Base-by-base conservation (phyloP, 2,329 filamentous ascomycete species). In the Incumbomyces delicatus region DNA sequence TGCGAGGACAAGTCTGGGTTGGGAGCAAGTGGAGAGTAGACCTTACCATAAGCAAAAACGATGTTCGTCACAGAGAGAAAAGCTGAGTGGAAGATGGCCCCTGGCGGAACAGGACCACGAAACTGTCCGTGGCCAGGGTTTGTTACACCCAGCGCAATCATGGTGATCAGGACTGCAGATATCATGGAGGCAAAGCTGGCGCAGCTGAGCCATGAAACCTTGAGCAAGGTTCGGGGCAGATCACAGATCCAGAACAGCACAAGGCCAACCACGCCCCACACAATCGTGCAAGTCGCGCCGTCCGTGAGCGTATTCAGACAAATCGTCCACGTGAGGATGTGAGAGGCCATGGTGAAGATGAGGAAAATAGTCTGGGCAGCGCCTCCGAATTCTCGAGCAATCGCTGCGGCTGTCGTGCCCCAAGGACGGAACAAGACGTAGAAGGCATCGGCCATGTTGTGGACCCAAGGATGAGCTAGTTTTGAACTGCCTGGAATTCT, bases 301-400 rank as follows among this genome's bases (percentile, higher is more conserved):
- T 75, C 62, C 3, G 79, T 80, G 43, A 86, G 68, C 42, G 73
- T 78, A 55, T 80, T 80, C 63, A 85, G 76, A 54, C 81, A 81
- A 56, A 85, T 81, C 29, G 74, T 75, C 53, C 85, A 85, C 0
- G 81, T 84, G 51, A 86, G 66, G 43, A 83, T 70, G 63, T 87
- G 84, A n/a, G 80, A 83, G 30, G 76, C 80, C 63, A 83, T 80
- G 55, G 84, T 74, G 64, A 87, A 84, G 46, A 82, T 66, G 33
- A 86, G 68, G 62, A 85, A 78, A 14, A 85, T 63, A 8, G 75
- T 66, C 55, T 83, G 80, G 52, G 75, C 79, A 52, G 68, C 63
- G 18, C 79, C 80, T 37, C 84, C 66, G 29, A 86, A 53, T 60
- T 83, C 78, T 51, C 78, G 75, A 1, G 79, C 80, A 33, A 76